A percentile compares a stretch with the other conserved stretches of the same genome.
Conservation (phyloP, 192 early-diverging fungal species). For the Glomus cerebriforme region DNA sequence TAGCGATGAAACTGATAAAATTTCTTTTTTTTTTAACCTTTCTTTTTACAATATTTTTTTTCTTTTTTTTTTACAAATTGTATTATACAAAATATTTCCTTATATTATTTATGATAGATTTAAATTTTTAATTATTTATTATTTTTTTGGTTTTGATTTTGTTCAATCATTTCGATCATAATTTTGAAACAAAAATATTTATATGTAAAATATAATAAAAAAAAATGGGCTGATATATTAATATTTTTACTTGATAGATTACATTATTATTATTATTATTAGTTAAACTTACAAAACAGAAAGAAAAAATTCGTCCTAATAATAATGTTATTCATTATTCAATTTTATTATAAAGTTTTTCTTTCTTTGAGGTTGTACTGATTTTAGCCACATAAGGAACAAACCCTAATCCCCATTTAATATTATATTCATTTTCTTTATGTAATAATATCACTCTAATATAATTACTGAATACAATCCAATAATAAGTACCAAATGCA, state of each 20-base stretch:
- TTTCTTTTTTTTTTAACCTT: too few species aligned
- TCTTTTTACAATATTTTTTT: neutral
- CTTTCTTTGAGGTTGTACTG: neutral
- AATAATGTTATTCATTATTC: neutral
- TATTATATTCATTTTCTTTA: constrained; percentile 37
- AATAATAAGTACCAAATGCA: constrained; percentile 55
- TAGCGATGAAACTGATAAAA: too few species aligned
- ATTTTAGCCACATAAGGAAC: constrained; percentile 48
- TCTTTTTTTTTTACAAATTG: neutral
- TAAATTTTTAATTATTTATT: neutral
- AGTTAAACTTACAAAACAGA: too few species aligned
- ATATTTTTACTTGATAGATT: too few species aligned
- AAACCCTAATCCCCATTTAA: constrained; percentile 37
- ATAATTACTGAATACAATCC: constrained; percentile 59
- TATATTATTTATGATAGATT: neutral
- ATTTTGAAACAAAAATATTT: too few species aligned
- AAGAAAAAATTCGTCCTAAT: too few species aligned
- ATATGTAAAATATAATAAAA: too few species aligned
- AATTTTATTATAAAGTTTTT: neutral
- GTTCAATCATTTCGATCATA: too few species aligned
- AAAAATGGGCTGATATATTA: too few species aligned
- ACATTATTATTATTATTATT: too few species aligned
- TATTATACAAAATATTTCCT: neutral
- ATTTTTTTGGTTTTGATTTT: neutral
- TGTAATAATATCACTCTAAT: constrained; percentile 52